These are phyloP conservation scores for Picocystis sp. DNA, from an alignment of 163 green algal species.

Conservation along the genomic window DNA sequence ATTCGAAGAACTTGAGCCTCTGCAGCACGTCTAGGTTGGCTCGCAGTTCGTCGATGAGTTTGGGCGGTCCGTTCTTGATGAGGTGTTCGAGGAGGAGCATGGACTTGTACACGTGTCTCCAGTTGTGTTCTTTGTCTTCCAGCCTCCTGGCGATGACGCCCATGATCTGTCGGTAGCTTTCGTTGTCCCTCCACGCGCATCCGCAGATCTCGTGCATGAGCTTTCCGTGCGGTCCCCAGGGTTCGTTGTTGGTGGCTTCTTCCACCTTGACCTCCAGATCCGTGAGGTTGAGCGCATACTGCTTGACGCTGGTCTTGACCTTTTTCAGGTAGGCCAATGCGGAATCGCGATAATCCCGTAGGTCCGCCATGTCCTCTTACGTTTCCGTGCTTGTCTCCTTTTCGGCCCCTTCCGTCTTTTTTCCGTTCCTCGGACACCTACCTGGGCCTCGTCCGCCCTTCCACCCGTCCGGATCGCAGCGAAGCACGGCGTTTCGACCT, in stretches of 20 bases:
- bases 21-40: constrained; percentile 41
- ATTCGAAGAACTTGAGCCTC: constrained; percentile 56
- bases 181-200: constrained; percentile 30
- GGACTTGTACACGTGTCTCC: constrained; percentile 84
- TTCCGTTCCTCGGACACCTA: too few relatives aligned
- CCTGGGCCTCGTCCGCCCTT: too few relatives aligned
- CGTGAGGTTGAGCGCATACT: constrained; percentile 45
- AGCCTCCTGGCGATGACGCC: constrained; percentile 38
- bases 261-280: constrained; percentile 54
- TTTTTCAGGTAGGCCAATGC: constrained; percentile 13
- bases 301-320: constrained; percentile 40
- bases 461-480: too few relatives aligned
- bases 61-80: constrained; percentile 60
- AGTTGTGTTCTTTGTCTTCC: constrained; percentile 53
- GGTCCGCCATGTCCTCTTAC: too few relatives aligned
- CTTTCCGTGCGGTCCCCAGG: constrained; percentile 47
- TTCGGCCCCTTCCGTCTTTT: too few relatives aligned
- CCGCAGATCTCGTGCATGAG: constrained; percentile 33
- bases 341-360: too few relatives aligned
- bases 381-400: too few relatives aligned
- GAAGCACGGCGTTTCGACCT: too few relatives aligned
- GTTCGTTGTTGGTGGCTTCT: constrained; percentile 52
- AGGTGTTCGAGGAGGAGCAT: constrained; percentile 81
- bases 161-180: constrained; percentile 54
- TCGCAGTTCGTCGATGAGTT: constrained; percentile 34